Evolutionary conservation across 441 rosid genomes (phyloP), one percentile per base, ranked within the genome.

Genomic region (Erodium trifolium): DNA sequence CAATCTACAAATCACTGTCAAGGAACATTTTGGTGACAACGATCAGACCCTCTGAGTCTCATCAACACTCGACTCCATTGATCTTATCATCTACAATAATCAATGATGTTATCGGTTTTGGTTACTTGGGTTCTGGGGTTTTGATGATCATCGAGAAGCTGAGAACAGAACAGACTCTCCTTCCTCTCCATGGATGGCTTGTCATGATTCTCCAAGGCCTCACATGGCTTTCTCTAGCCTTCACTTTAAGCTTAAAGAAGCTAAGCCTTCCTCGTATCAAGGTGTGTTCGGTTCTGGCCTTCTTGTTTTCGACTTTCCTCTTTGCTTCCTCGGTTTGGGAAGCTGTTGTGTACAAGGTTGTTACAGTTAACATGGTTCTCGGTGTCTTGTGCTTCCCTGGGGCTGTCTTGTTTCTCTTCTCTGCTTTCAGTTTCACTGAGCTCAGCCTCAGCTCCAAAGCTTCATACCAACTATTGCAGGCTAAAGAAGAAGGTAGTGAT

Each of bases 281-380:
- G 47, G 51, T 82, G 35, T 77, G 65, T 70, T 67, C 77, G 8
- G 17, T 72, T 47, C 14, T 78, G 4, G 29, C 74, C 66, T 76
- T 80, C 62, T 73, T 75, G 49, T 51, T 71, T 41, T 68, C 81
- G 7, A 80, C 72, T 55, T 83, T 85, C 78, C 78, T 78, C 59
- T 77, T 76, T 66, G 2, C 78, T 72, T 70, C 70, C 18, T 80
- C 79, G 12, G 7, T 72, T 19, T 74, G 72, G 67, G 74, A 70
- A 69, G 82, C 80, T 16, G 16, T 73, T 11, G 47, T 14, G 9
- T 75, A 71, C 3, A 47, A 63, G 67, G 23, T 23, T 13, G 68
- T 67, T 39, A 67, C 74, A 1, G 5, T 60, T 51, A 47, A 69
- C 63, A 35, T 78, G 43, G 35, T 72, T 41, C 71, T 79, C 67